phyloP scores from a whole-genome alignment of 768 basidiomycete genomes.

The Lactarius tabidus region DNA sequence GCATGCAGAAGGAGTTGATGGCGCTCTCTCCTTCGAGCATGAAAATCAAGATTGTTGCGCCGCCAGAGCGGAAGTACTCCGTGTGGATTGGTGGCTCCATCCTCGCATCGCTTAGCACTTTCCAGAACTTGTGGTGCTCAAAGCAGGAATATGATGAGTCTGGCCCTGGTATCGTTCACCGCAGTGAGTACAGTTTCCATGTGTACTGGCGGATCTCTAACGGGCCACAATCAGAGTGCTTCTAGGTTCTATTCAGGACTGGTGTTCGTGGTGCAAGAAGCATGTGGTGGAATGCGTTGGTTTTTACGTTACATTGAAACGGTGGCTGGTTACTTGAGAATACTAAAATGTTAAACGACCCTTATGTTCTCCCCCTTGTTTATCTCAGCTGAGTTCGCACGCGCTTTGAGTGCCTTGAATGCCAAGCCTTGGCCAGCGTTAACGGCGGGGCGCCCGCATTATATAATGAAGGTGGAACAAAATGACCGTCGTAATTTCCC shows the following conservation, averaged over 20 bases:
- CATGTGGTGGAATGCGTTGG: background rate
- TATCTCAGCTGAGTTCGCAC: background rate
- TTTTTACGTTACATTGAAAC: background rate
- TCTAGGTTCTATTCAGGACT: background rate
- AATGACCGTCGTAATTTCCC: background rate
- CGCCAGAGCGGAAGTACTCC: conserved; percentile 91
- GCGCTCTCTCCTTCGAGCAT: conserved; percentile 80
- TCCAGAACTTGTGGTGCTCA: conserved; percentile 95
- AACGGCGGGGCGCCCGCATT: background rate
- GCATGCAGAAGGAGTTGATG: conserved; percentile 93
- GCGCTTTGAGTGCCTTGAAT: background rate
- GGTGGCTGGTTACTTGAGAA: conserved; percentile 2
- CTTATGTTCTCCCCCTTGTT: conserved; percentile 1
- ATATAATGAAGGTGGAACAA: background rate
- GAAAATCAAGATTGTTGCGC: conserved; percentile 94
- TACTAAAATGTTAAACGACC: conserved; percentile 3
- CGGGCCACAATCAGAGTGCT: background rate
- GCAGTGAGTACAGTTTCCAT: conserved; percentile 41
- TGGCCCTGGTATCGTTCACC: conserved; percentile 75
- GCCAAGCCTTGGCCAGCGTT: too few species aligned
- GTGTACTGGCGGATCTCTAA: background rate
- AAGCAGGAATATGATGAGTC: conserved; percentile 91
- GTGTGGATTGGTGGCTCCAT: conserved; percentile 92
- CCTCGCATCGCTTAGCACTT: conserved; percentile 83
- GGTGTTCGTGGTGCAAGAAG: background rate